These are phyloP conservation scores for Curvularia hawaiiensis DNA, from an alignment of 2,329 filamentous ascomycete species.

Conservation along the genomic window DNA sequence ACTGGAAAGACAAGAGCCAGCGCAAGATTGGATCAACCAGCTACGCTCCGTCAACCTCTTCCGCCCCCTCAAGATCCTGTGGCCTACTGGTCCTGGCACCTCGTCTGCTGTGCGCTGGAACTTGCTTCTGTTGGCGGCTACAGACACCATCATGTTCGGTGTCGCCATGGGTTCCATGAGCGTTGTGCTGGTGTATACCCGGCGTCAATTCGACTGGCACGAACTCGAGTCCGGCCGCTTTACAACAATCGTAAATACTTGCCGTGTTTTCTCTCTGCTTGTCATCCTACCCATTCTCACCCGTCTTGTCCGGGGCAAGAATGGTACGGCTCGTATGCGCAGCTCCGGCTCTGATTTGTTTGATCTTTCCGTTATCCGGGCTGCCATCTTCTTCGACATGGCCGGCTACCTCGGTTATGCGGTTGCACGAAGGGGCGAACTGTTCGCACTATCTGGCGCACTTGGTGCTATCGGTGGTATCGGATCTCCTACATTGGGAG, in stretches of 20 bases:
- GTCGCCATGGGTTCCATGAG: slow-evolving; percentile 79
- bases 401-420: slow-evolving; percentile 78
- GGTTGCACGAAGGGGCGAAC: slow-evolving; percentile 62
- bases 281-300: slow-evolving; percentile 77
- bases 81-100: slow-evolving; percentile 70
- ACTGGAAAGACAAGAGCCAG: slow-evolving; percentile 40
- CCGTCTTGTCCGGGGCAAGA: slow-evolving; percentile 70
- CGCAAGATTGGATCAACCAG: slow-evolving; percentile 52
- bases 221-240: slow-evolving; percentile 81
- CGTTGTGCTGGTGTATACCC: slow-evolving; percentile 84
- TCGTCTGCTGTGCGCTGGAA: slow-evolving; percentile 72
- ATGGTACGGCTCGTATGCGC: slow-evolving; percentile 44
- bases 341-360: slow-evolving; percentile 72
- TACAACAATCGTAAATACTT: slow-evolving; percentile 77
- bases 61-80: slow-evolving; percentile 77
- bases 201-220: slow-evolving; percentile 80
- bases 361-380: slow-evolving; percentile 77
- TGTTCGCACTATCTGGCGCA: slow-evolving; percentile 75
- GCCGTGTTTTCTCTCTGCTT: slow-evolving; percentile 77
- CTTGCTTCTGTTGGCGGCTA: slow-evolving; percentile 76
- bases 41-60: slow-evolving; percentile 67
- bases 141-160: slow-evolving; percentile 83
- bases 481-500: slow-evolving; percentile 82
- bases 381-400: slow-evolving; percentile 76
- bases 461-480: slow-evolving; percentile 81